Conservation (phyloP, 768 basidiomycete species). For the Leucosporidium creatinivorum region DNA sequence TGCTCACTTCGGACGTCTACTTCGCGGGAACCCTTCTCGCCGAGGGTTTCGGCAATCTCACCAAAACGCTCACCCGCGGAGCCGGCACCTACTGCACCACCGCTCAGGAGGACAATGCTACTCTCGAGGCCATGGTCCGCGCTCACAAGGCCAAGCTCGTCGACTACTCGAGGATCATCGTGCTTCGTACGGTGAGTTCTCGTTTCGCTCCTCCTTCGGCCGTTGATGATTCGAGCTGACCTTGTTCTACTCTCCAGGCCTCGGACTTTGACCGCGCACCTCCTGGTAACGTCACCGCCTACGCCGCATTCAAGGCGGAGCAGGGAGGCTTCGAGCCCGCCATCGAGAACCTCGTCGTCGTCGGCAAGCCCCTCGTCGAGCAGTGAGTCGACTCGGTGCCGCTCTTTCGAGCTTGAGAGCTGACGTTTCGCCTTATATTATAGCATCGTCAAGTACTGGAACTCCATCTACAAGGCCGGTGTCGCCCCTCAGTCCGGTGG, state of each 20-base stretch:
- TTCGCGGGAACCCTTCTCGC: constrained; percentile 44
- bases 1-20: constrained; percentile 44
- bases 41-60: constrained; percentile 45
- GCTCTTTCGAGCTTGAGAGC: too few relatives aligned
- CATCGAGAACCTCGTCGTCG: constrained; percentile 43
- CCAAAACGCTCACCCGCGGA: constrained; percentile 42
- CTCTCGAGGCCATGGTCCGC: constrained; percentile 44
- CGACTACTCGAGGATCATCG: constrained; percentile 44
- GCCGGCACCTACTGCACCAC: constrained; percentile 41
- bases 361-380: constrained; percentile 44
- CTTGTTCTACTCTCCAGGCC: constrained; percentile 4
- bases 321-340: constrained; percentile 42
- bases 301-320: constrained; percentile 40
- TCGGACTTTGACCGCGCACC: constrained; percentile 42
- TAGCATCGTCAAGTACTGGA: constrained; percentile 43
- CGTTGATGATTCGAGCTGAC: too few relatives aligned
- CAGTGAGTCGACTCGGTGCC: constrained; percentile 30
- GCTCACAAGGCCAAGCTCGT: constrained; percentile 40
- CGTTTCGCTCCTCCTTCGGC: neutral
- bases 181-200: constrained; percentile 40
- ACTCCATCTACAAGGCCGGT: constrained; percentile 40
- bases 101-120: constrained; percentile 45
- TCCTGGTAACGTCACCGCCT: constrained; percentile 35
- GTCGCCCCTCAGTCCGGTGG: constrained; percentile 36
- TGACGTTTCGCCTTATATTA: too few relatives aligned